These are phyloP conservation scores for Trichoderma simmonsii DNA, from an alignment of 2,329 filamentous ascomycete species.

Conservation along the genomic window DNA sequence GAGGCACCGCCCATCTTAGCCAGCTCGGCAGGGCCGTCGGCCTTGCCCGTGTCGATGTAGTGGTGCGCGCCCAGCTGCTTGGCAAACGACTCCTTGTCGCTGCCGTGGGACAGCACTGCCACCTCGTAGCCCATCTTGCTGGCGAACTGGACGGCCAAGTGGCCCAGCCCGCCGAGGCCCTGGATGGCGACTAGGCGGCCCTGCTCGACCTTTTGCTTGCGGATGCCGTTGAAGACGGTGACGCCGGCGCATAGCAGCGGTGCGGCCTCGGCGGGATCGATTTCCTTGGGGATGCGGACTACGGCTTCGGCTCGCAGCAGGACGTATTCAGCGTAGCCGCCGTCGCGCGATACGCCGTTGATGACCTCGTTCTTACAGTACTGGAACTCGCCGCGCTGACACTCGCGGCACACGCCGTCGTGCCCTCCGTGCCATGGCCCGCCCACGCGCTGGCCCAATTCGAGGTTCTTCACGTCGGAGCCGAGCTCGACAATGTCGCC, in stretches of 20 bases:
- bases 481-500: conserved; percentile 62
- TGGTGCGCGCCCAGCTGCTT: conserved; percentile 42
- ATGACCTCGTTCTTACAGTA: conserved; percentile 61
- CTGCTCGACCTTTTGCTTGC: conserved; percentile 51
- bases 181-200: conserved; percentile 58
- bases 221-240: conserved; percentile 60
- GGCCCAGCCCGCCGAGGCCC: conserved; percentile 72
- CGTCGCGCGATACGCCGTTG: conserved; percentile 64
- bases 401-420: conserved; percentile 59
- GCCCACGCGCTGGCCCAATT: conserved; percentile 62
- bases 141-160: conserved; percentile 74
- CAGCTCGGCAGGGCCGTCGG: conserved; percentile 48
- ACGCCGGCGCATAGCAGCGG: conserved; percentile 64
- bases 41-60: conserved; percentile 50
- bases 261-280: conserved; percentile 52
- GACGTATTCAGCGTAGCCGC: conserved; percentile 66
- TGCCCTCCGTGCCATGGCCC: conserved; percentile 49
- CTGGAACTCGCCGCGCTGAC: conserved; percentile 62
- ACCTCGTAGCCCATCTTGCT: conserved; percentile 72
- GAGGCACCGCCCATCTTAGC: conserved; percentile 58
- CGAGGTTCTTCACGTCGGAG: conserved; percentile 52
- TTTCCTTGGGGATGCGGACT: conserved; percentile 51
- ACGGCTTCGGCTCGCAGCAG: conserved; percentile 58
- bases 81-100: conserved; percentile 67
- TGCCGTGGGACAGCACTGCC: conserved; percentile 62